Evolutionary conservation across 331 rosid genomes (phyloP).

Genomic region (Phaseolus coccineus): DNA sequence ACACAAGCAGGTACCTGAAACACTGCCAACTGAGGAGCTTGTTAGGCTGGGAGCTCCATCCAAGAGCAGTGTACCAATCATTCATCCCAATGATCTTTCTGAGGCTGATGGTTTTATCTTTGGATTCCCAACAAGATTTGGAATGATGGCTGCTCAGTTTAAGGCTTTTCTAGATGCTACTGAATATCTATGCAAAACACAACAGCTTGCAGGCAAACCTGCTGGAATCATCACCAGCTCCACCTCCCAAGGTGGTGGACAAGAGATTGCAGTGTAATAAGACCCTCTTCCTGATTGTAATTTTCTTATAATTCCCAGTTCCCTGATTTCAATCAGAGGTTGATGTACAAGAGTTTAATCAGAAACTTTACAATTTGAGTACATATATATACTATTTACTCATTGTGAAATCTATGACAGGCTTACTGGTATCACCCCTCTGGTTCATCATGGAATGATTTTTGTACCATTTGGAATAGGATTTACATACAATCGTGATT

Average conservation of each 20-base stretch:
- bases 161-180: conserved; percentile 60
- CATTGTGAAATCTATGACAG: conserved; percentile 44
- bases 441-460: conserved; percentile 87
- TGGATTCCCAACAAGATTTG: conserved; percentile 15
- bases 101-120: conserved; percentile 77
- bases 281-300: conserved; percentile 22
- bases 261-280: conserved; percentile 38
- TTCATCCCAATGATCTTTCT: conserved; percentile 64
- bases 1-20: conserved; percentile 66
- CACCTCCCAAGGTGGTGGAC: conserved; percentile 58
- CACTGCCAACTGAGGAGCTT: conserved; percentile 61
- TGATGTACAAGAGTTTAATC: too few species aligned
- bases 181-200: conserved; percentile 74
- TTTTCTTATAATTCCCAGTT: not conserved
- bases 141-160: not conserved
- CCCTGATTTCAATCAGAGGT: not conserved
- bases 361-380: not conserved
- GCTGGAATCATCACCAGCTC: conserved; percentile 79
- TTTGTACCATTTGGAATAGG: conserved; percentile 70
- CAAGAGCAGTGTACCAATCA: conserved; percentile 60
- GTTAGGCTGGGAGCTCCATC: conserved; percentile 71
- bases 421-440: conserved; percentile 74
- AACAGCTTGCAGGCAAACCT: conserved; percentile 82
- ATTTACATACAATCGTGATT: conserved; percentile 68
- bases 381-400: not conserved